Evolutionary conservation across 1,139 yeast species (phyloP), one percentile per base, ranked within the genome.

Genomic region (Hanseniaspora uvarum): DNA sequence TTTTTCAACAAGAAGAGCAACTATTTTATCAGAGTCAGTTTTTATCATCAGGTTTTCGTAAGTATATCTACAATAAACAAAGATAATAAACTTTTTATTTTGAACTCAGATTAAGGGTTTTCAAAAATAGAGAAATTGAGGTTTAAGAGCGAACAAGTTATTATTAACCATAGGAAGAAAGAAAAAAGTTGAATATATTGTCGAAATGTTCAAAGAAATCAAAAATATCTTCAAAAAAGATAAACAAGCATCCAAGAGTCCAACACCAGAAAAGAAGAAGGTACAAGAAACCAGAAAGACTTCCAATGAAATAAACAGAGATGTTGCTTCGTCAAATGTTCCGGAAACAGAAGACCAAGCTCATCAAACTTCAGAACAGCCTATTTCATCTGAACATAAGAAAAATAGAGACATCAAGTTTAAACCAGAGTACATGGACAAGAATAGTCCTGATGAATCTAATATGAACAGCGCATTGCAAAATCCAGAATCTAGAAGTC

Each of bases 361-460:
- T 11, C 21, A 44, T 19, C 28, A 33, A 1, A 12, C 23, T 12
- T 11, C 26, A 12, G 18, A 36, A 34, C 24, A 30, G 40, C 31
- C 28, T 11, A n/a, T n/a, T 30, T 12, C 41, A 40, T 16, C 44
- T 19, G 18, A 53, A 39, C 33, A 40, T 28, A 30, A 49, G 43
- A 40, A 38, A 45, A 28, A 26, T 21, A 40, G 53, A 39, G 53
- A 55, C 36, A 43, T 52, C 49, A 45, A 48, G 38, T 46, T 54
- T 30, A 48, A 52, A 36, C 24, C 23, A 16, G 53, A 43, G 14
- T 39, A 37, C 39, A n/a, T 50, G 38, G 46, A 30, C 23, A 49
- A 40, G 21, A 28, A 28, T 16, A 28, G 16, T 33, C 8, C 26
- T 14, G 16, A 2, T 18, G 43, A 46, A 19, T 16, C 41, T 14